Evolutionary conservation across 805 yeast genomes (phyloP), one percentile per base, ranked within the genome.

Genomic region (Ascoidea asiatica): DNA sequence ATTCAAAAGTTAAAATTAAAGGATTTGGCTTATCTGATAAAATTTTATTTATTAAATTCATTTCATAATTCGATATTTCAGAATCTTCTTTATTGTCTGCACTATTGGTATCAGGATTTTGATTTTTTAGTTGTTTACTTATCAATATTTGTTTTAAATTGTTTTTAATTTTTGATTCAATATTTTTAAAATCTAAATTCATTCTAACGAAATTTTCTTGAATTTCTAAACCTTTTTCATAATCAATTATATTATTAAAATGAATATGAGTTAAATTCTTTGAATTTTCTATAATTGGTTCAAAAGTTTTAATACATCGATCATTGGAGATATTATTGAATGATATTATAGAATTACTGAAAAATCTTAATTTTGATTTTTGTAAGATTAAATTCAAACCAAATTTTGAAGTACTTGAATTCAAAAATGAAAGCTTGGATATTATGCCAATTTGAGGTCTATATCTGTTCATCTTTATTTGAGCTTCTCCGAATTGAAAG

Each of bases 1-100:
- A 84, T 56, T 92, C 89, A 63, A 87, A 88, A 1, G 95, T 81
- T 15, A 90, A 63, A 4, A 89, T 60, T 0, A 80, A 70, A 0
- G 95, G 90, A 33, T 65, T 62, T 1, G 86, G 82, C 50, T 73
- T 72, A 22, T 49, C 48, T 1, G 56, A 50, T n/a, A 67, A 41
- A 19, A 74, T 67, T 42, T 66, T 67, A 15, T 63, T 57, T 22
- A 77, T 48, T 20, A 76, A 56, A 15, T 56, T 64, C 40, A 64
- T 60, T 49, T 77, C 83, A 47, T 69, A 67, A 4, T 69, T 71
- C 44, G 68, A 68, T 37, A 76, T 50, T 8, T 29, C n/a, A 11
- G 8, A 8, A 1, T 45, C 38, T 11, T 35, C 20, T 11, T 21
- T 18, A 11, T 19, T 22, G n/a, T 21, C 43, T 18, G 2, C 19